Evolutionary conservation across 495 filamentous ascomycete species (phyloP).

Genomic region (Aspergillus diversus): DNA sequence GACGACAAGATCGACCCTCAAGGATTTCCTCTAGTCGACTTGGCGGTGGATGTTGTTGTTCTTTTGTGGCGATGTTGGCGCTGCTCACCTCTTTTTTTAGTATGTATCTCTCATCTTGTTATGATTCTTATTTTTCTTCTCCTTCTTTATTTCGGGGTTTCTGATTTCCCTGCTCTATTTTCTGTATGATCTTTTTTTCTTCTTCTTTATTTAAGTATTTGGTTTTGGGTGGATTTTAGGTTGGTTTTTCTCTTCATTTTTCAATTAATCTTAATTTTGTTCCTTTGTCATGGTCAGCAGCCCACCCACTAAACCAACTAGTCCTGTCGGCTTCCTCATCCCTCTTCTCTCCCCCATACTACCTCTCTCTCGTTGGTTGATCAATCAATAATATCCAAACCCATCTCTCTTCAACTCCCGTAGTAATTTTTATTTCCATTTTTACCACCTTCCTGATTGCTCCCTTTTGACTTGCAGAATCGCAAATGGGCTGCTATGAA

Average conservation of each 20-base stretch:
- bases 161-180: background rate
- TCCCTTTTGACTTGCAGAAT: slow-evolving; percentile 1
- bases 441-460: background rate
- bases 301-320: background rate
- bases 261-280: background rate
- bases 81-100: slow-evolving; percentile 16
- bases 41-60: background rate
- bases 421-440: background rate
- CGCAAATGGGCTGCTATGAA: slow-evolving; percentile 4
- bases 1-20: background rate
- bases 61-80: no score
- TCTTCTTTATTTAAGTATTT: slow-evolving; percentile 13
- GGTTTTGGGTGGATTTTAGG: background rate
- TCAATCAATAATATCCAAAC: no score
- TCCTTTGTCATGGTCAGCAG: background rate
- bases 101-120: no score
- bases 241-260: background rate
- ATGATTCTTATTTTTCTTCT: slow-evolving; percentile 5
- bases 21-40: background rate
- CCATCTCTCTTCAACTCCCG: no score
- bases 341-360: background rate
- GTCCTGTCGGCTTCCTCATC: no score
- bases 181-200: slow-evolving; percentile 4
- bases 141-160: slow-evolving; percentile 9
- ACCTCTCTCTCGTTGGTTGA: background rate